These are phyloP conservation scores for Lavandula angustifolia DNA, from an alignment of 257 asterid genomes.

Conservation along the genomic window DNA sequence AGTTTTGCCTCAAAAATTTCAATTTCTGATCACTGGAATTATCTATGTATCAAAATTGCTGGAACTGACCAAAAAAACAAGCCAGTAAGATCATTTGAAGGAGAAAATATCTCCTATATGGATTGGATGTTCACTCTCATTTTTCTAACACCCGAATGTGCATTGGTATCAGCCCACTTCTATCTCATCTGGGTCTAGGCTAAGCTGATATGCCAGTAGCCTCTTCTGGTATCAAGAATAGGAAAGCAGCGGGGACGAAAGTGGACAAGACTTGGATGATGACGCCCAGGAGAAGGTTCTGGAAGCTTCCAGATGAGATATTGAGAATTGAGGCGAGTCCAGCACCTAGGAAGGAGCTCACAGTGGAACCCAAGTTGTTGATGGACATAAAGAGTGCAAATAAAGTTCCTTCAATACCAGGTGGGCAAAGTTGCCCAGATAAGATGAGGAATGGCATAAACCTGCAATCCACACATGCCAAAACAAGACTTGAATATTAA, in stretches of 20 bases:
- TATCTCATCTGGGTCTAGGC: no score
- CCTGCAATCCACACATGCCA: conserved; percentile 48
- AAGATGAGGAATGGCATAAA: conserved; percentile 94
- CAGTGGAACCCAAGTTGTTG: conserved; percentile 77
- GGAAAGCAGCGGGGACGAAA: conserved; percentile 61
- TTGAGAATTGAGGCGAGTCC: conserved; percentile 70
- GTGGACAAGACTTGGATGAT: conserved; percentile 66
- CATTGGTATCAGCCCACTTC: no score
- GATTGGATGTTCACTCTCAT: no score
- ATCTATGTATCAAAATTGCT: conserved; percentile 25
- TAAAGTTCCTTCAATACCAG: conserved; percentile 89
- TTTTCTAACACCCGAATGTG: no score
- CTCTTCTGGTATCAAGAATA: conserved; percentile 83
- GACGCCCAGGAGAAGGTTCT: conserved; percentile 63
- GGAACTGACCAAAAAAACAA: conserved; percentile 23
- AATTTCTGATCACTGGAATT: no score
- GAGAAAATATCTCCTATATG: conserved; percentile 10
- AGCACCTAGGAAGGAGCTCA: conserved; percentile 85
- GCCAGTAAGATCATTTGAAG: conserved; percentile 22
- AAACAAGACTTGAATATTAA: conserved; percentile 8
- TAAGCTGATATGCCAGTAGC: conserved; percentile 85
- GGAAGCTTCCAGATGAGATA: conserved; percentile 84
- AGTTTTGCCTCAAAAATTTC: no score
- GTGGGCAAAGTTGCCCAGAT: conserved; percentile 97
- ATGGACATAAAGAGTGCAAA: conserved; percentile 95